Base-by-base conservation (phyloP, 2,329 filamentous ascomycete genomes). In the Calonectria pseudoturangicola region DNA sequence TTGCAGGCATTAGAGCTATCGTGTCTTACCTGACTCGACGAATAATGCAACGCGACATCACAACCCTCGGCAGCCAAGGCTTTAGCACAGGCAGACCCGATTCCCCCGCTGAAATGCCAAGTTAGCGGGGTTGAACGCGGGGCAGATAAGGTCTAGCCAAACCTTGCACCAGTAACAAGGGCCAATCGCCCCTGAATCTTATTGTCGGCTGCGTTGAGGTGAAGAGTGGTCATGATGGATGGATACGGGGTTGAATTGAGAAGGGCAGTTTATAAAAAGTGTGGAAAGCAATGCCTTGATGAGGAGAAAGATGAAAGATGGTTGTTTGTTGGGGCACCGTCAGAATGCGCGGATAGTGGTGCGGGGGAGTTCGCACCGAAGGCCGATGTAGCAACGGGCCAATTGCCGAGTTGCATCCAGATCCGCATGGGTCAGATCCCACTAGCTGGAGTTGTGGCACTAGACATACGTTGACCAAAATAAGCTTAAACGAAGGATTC, bases 151-250 rank as follows among this genome's bases (percentile, higher is more conserved):
- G 28, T 21, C n/a, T 60, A 33, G 8, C 30, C 75, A 33, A 58
- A 83, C 82, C 81, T 83, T 48, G 82, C 76, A 28, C 82, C 82
- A 21, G 81, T 83, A 12, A 83, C 81, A 12, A 83, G 76, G n/a
- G 82, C 82, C 21, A 83, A 75, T 13, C 81, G 76, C 54, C 81
- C 80, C 36, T 71, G 66, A 18, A 80, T 65, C 3, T 54, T 63
- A 66, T 82, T 82, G 70, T 82, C 76, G 16, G 77, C 75, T 12
- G 70, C 16, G 54, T 77, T 73, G 33, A 82, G 60, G 10, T 77
- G 69, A 7, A 74, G 66, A 25, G 76, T 79, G 25, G 74, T 73
- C 77, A 79, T 77, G 10, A 13, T 62, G 28, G 25, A 15, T 30
- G 4, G 16, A 25, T 18, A 25, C 10, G 36, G 28, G 18, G 13